Base-by-base conservation (phyloP, 2,329 filamentous ascomycete species). In the Dothiorella sarmentorum region DNA sequence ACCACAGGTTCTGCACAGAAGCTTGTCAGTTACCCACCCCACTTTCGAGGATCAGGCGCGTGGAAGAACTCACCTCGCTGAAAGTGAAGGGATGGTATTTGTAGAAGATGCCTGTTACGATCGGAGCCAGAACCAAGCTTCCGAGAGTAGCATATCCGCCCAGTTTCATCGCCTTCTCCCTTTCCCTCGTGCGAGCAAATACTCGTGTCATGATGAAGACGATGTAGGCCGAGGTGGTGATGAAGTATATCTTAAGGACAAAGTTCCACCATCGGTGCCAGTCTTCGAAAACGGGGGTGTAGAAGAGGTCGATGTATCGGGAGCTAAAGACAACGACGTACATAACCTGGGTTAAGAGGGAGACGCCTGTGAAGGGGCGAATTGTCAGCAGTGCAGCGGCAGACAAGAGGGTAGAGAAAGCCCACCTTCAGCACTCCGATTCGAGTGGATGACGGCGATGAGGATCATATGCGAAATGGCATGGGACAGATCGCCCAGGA, bases 141-240 rank as follows among this genome's bases (percentile, higher is more conserved):
- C 83, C 87, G 11, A 76, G 80, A 2, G 93, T 74, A 55, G 87
- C 87, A 63, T 83, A 84, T 24, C 85, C 85, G 40, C 90, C 90
- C 63, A 97, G 79, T 75, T 92, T 96, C 92, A 93, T 97, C n/a
- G 91, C 89, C 66, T 91, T 85, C 77, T 97, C 93, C 56, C 86
- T 82, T 75, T 97, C 93, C 40, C 92, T 80, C n/a, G 92, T 96
- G 31, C 93, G 84, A 10, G 92, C 88, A 72, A 85, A 96, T 20
- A 91, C 78, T 75, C 86, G 88, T 73, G 91, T 88, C 91, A 97
- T 97, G 63, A 96, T 75, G 59, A 83, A 87, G 62, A 97, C 83
- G 67, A 92, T 94, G 74, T 96, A 97, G 62, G 92, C 82, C 1
- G 89, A 93, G 4, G 89, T 90, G 3, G 83, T 68, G 61, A 96